Evolutionary conservation across 176 grass and related monocot species (phyloP).

Genomic region (Panicum miliaceum): DNA sequence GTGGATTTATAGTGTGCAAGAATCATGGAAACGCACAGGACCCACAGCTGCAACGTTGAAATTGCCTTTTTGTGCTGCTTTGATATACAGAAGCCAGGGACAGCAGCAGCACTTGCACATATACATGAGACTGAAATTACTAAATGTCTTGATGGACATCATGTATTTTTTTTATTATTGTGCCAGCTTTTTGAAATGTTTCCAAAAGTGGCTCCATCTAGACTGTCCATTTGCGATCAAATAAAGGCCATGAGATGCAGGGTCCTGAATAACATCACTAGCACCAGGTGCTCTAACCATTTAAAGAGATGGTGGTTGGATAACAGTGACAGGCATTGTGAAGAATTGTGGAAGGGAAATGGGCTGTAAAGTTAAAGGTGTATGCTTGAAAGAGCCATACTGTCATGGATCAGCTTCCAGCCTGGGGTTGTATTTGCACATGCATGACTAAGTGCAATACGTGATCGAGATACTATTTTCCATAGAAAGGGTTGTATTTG

Average conservation of each 20-base stretch:
- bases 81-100: conserved; percentile 41
- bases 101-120: conserved; percentile 13
- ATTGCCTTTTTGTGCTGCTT: conserved; percentile 30
- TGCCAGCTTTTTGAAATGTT: conserved; percentile 52
- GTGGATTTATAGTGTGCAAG: conserved; percentile 75
- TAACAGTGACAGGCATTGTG: conserved; percentile 80
- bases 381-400: conserved; percentile 35
- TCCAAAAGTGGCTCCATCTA: conserved; percentile 52
- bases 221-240: conserved; percentile 33
- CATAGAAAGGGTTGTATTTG: neutral
- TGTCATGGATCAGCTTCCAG: conserved; percentile 20
- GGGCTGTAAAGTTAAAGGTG: conserved; percentile 8
- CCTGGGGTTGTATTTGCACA: too few relatives aligned
- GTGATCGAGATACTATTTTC: conserved; percentile 16
- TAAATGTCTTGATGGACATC: conserved; percentile 41
- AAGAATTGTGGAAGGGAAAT: conserved; percentile 54
- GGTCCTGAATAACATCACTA: conserved; percentile 48
- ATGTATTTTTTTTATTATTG: conserved; percentile 52
- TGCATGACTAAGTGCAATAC: neutral
- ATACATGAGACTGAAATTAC: conserved; percentile 26
- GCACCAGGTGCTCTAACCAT: conserved; percentile 81
- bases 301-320: conserved; percentile 56
- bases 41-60: conserved; percentile 16
- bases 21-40: conserved; percentile 35
- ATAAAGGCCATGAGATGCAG: conserved; percentile 46